Base-by-base conservation (phyloP, 2,329 filamentous ascomycete species). In the Teratosphaeria zuluensis region DNA sequence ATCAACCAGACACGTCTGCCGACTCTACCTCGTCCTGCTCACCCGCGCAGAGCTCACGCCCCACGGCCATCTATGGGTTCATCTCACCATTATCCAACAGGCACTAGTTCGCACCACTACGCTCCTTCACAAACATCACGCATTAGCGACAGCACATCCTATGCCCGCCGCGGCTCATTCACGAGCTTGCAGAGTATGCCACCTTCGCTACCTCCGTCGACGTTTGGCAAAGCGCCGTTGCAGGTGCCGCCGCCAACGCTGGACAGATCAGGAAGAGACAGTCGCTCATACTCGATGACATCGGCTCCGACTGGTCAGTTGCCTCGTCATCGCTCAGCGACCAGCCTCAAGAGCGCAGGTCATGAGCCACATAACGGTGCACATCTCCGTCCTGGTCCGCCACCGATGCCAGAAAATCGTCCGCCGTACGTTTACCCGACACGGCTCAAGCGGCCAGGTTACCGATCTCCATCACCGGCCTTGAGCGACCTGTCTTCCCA, bases 221-320 rank as follows among this genome's bases (percentile, higher is more conserved):
- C 63, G 54, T 53, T 57, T 8, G 63, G 62, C 32, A 67, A 65
- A 56, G 55, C 61, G 21, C 55, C 61, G 14, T 58, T 67, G 9
- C 61, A 63, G 31, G 61, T 59, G 61, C 60, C 63, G 51, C 62
- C 63, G 28, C 60, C 61, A 19, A 60, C 62, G n/a, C 59, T 60
- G 56, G 63, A 69, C 52, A 65, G 64, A 33, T 54, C 51, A 2
- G 60, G 61, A 21, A 59, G 73, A 56, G 72, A 77, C 54, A 73
- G 73, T 55, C 73, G 77, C 11, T 77, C 75, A 1, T 75, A 72
- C 61, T 79, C 77, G 5, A 66, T 77, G 68, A 75, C 72, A 1
- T 69, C 69, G 21, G 68, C 71, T 35, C 69, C 73, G 5, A 62
- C 64, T 16, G 70, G 69, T 53, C 70, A 65, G 53, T 65, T 78